Base-by-base conservation (phyloP, 2,329 filamentous ascomycete species). In the Juglanconis juglandina region DNA sequence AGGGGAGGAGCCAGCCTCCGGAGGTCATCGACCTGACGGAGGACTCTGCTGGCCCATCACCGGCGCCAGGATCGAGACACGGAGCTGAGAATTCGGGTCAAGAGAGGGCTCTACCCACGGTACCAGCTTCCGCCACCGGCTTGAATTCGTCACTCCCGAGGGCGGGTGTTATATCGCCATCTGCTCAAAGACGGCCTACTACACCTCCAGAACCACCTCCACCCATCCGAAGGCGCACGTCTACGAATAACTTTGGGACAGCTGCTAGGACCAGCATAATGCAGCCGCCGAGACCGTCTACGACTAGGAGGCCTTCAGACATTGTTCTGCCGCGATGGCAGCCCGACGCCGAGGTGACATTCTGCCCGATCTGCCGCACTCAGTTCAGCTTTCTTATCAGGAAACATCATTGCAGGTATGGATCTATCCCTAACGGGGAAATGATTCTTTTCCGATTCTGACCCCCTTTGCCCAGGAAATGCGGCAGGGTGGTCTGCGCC, bases 381-480 rank as follows among this genome's bases (percentile, higher is more conserved):
- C 84, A 87, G 52, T 98, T 98, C 70, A 90, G 85, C 71, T 89
- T 96, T 67, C 91, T 92, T 77, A 87, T 91, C 70, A 83, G 94
- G 64, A 96, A 96, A 71, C 94, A 98, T 76, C 94, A 98, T 72
- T 98, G 94, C 81, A 86, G 93, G 84, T 89, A 77, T 52, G 83
- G 75, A 5, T 42, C 61, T 75, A 7, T 41, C 61, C 1, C 4
- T 32, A 13, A 53, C 14, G 17, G 8, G 13, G 24, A 24, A 8
- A 33, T 49, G 6, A 56, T 62, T 17, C 52, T 35, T 17, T n/a
- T 3, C 52, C 53, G 32, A 34, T 58, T 13, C 47, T 64, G 50
- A 57, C 55, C 49, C 5, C 10, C 3, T 41, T 50, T 6, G 47
- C 5, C 34, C 52, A 90, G 88, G 66, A 97, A 96, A 83, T 98